Conservation (phyloP, 1,284 basidiomycete genomes). For the Erythrobasidium hasegawianum region DNA sequence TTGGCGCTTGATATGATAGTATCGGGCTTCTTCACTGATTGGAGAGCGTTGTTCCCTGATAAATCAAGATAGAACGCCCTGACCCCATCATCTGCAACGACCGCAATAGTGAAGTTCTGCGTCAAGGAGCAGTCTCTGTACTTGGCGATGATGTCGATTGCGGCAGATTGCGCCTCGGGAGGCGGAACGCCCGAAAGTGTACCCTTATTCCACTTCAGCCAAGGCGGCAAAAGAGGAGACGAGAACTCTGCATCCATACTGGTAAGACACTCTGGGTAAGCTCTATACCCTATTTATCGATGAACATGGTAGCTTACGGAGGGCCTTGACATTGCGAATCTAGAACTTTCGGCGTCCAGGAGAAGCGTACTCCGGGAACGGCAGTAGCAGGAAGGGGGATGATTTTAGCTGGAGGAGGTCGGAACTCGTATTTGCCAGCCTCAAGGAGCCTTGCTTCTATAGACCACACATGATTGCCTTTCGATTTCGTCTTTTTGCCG, state of each 20-base stretch:
- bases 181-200: slow-evolving; percentile 21
- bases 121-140: slow-evolving; percentile 18
- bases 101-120: slow-evolving; percentile 29
- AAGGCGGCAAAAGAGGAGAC: slow-evolving; percentile 48
- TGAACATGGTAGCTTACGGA: slow-evolving; percentile 35
- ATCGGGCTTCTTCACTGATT: not conserved
- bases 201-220: slow-evolving; percentile 49
- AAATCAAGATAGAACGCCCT: slow-evolving; percentile 8
- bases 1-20: not conserved
- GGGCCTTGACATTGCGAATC: slow-evolving; percentile 68
- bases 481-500: slow-evolving; percentile 96
- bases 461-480: slow-evolving; percentile 99
- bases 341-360: slow-evolving; percentile 92
- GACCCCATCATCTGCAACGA: slow-evolving; percentile 31
- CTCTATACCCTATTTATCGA: too few species aligned
- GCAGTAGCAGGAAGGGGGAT: slow-evolving; percentile 75
- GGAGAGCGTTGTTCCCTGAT: not conserved
- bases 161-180: slow-evolving; percentile 18
- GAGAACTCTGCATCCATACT: slow-evolving; percentile 50
- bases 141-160: slow-evolving; percentile 25
- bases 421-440: slow-evolving; percentile 81
- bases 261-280: too few species aligned
- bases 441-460: slow-evolving; percentile 82
- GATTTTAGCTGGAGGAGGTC: slow-evolving; percentile 83
- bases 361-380: slow-evolving; percentile 72